These are phyloP conservation scores for Rhodotorula sp. DNA, from an alignment of 1,284 basidiomycete species.

Conservation along the genomic window DNA sequence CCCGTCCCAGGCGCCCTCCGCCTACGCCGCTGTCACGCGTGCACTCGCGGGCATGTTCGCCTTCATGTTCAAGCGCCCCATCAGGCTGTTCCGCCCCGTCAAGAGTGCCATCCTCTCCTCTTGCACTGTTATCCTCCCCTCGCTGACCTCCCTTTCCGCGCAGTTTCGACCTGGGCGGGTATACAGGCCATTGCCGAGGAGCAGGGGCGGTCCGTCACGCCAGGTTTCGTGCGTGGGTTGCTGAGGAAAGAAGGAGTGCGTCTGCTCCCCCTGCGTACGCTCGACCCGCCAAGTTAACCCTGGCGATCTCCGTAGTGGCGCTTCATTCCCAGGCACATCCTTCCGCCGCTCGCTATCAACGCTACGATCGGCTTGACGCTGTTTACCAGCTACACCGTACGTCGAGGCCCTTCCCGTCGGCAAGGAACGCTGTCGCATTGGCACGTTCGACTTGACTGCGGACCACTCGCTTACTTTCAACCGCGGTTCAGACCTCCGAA, in stretches of 20 bases:
- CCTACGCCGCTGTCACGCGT: constrained; percentile 32
- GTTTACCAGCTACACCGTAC: constrained; percentile 48
- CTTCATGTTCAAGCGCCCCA: constrained; percentile 52
- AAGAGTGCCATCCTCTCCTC: constrained; percentile 41
- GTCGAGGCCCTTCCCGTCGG: background rate
- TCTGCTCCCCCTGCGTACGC: constrained; percentile 36
- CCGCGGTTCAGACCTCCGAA: constrained; percentile 13
- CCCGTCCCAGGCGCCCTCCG: constrained; percentile 10
- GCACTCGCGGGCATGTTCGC: constrained; percentile 50
- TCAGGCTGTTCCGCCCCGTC: constrained; percentile 52
- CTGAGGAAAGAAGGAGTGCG: constrained; percentile 46
- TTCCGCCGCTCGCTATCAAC: constrained; percentile 51
- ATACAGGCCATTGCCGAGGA: constrained; percentile 52
- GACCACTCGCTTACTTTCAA: too few relatives aligned
- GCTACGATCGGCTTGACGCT: constrained; percentile 51
- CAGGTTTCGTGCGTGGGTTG: constrained; percentile 49
- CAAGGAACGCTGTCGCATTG: too few relatives aligned
- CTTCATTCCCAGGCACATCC: constrained; percentile 43
- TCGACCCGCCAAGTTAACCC: background rate
- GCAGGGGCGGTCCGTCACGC: constrained; percentile 48
- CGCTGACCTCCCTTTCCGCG: background rate
- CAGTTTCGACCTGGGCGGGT: constrained; percentile 49
- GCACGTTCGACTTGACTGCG: too few relatives aligned
- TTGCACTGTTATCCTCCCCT: background rate
- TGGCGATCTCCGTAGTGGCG: constrained; percentile 21